Conservation (phyloP, 768 basidiomycete genomes). For the Leccinum fibrillosum region DNA sequence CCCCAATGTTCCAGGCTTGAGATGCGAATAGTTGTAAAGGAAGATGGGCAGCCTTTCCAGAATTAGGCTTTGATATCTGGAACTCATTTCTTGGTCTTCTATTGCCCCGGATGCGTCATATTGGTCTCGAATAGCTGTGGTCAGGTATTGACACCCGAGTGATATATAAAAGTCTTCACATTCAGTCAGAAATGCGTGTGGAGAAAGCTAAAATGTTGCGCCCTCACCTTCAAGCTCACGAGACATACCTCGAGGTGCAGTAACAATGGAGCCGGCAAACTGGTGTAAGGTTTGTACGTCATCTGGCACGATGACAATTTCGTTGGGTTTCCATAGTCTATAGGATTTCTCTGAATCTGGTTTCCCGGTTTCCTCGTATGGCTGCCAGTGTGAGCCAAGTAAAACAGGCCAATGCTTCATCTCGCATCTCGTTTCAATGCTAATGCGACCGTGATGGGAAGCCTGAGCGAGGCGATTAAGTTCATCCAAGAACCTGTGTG, state of each 20-base stretch:
- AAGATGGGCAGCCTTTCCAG: slow-evolving; percentile 83
- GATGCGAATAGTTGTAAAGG: slow-evolving; percentile 76
- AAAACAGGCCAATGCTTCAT: slow-evolving; percentile 71
- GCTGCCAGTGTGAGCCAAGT: slow-evolving; percentile 40
- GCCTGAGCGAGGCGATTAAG: background rate
- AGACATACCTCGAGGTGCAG: slow-evolving; percentile 81
- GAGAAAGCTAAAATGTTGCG: no score
- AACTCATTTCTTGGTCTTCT: slow-evolving; percentile 39
- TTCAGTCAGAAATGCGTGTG: background rate
- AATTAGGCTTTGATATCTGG: slow-evolving; percentile 52
- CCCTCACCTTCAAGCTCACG: slow-evolving; percentile 79
- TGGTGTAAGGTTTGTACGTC: slow-evolving; percentile 72
- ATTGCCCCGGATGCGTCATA: slow-evolving; percentile 55
- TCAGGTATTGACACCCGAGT: slow-evolving; percentile 71
- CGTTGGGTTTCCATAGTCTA: slow-evolving; percentile 62
- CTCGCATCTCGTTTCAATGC: slow-evolving; percentile 17
- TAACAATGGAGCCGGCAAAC: slow-evolving; percentile 68
- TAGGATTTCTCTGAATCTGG: slow-evolving; percentile 46
- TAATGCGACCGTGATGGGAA: background rate
- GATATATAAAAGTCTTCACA: slow-evolving; percentile 61
- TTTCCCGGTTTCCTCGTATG: slow-evolving; percentile 14
- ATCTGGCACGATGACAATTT: slow-evolving; percentile 73
- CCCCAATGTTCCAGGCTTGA: slow-evolving; percentile 50
- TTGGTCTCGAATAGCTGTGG: slow-evolving; percentile 67
- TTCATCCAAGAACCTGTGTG: slow-evolving; percentile 34